These are phyloP conservation scores for Myxozyma geophila DNA, from an alignment of 805 yeast species.

Conservation along the genomic window DNA sequence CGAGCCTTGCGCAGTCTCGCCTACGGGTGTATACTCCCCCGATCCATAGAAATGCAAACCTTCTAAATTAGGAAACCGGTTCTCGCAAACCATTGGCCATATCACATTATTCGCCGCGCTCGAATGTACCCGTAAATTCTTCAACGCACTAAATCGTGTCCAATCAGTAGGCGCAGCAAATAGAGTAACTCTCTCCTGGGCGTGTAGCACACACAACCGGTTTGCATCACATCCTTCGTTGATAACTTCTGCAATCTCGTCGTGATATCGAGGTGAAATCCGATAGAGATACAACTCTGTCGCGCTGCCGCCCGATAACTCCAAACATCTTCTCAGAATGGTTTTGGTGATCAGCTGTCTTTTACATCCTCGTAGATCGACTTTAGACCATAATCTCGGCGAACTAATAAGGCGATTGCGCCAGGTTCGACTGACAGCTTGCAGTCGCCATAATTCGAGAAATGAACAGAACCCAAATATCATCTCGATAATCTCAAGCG, in stretches of 20 bases:
- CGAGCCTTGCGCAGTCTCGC: neutral
- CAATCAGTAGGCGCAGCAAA: neutral
- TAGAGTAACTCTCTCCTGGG: neutral
- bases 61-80: conserved; percentile 8
- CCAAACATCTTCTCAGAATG: conserved; percentile 2
- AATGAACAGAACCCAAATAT: conserved; percentile 11
- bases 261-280: neutral
- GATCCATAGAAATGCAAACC: conserved; percentile 3
- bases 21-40: neutral
- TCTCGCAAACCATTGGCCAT: neutral
- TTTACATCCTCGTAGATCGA: conserved; percentile 19
- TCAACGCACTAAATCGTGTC: neutral
- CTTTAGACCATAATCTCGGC: conserved; percentile 15
- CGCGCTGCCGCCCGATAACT: neutral
- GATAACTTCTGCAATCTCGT: neutral
- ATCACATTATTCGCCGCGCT: neutral
- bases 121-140: neutral
- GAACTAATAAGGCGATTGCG: neutral
- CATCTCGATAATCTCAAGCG: conserved; percentile 20
- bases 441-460: conserved; percentile 8
- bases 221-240: neutral
- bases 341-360: neutral
- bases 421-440: conserved; percentile 19
- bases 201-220: neutral
- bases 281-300: conserved; percentile 6